A percentile compares a stretch with the other conserved stretches of the same genome.
These are phyloP conservation scores for Aschersonia sp. DNA, from an alignment of 2,329 filamentous ascomycete species.

Conservation along the genomic window DNA sequence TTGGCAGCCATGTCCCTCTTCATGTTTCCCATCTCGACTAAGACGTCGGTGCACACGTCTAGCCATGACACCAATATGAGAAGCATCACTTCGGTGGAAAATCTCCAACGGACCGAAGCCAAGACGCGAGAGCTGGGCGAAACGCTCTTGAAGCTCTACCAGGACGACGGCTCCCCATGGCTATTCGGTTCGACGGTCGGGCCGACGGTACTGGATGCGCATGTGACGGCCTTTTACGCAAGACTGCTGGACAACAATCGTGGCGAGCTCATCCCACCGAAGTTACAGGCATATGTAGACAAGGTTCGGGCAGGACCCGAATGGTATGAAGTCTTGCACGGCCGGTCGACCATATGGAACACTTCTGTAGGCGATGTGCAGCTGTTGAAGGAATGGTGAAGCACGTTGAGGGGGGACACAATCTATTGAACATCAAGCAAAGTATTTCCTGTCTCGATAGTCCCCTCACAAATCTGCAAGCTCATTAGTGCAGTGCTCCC, in stretches of 20 bases:
- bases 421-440: no score
- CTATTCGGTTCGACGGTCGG: background rate
- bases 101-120: background rate
- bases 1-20: background rate
- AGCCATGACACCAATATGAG: background rate
- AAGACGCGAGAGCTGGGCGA: background rate
- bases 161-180: background rate
- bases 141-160: background rate
- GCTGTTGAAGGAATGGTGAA: background rate
- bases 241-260: background rate
- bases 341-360: background rate
- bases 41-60: background rate
- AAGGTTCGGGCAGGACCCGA: background rate
- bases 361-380: background rate
- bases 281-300: background rate
- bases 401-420: no score
- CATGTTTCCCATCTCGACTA: background rate
- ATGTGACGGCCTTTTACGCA: background rate
- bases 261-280: background rate
- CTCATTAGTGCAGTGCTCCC: no score
- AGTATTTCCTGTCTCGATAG: no score
- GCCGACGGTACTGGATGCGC: background rate
- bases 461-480: no score
- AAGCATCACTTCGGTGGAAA: background rate
- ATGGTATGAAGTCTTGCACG: background rate